These are phyloP conservation scores for Didymella segeticola DNA, from an alignment of 2,329 filamentous ascomycete genomes.

Conservation along the genomic window DNA sequence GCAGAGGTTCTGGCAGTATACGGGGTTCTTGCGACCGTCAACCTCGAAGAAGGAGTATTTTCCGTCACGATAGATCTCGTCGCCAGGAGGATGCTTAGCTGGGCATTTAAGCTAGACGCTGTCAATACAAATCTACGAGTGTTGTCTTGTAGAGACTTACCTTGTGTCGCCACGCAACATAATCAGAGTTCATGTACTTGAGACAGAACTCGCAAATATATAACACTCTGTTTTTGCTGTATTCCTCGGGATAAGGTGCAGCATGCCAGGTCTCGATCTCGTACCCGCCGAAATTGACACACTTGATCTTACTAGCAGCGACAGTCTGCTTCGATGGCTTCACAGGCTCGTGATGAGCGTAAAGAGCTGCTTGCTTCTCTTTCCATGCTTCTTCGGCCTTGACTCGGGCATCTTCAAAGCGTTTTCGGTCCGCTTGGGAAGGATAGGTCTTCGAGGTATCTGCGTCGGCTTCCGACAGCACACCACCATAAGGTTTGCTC, in stretches of 20 bases:
- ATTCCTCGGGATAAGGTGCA: constrained; percentile 96
- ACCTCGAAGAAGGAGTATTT: constrained; percentile 97
- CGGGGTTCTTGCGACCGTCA: constrained; percentile 92
- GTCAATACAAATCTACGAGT: constrained; percentile 26
- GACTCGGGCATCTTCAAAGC: constrained; percentile 88
- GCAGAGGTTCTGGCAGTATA: constrained; percentile 98
- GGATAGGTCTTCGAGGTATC: constrained; percentile 91
- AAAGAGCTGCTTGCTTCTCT: constrained; percentile 68
- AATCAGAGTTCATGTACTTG: constrained; percentile 99
- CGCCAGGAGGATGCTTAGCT: constrained; percentile 93
- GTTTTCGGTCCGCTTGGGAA: constrained; percentile 76
- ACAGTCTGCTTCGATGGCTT: constrained; percentile 70
- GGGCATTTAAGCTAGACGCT: constrained; percentile 73
- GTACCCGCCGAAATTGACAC: constrained; percentile 96
- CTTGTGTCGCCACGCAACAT: constrained; percentile 97
- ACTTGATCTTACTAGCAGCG: constrained; percentile 95
- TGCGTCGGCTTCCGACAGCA: constrained; percentile 85
- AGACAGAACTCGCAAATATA: constrained; percentile 99
- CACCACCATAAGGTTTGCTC: constrained; percentile 93
- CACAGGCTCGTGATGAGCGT: constrained; percentile 67
- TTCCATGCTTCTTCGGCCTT: constrained; percentile 94
- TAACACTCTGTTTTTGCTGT: constrained; percentile 93
- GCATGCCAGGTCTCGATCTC: constrained; percentile 99
- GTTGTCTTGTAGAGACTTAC: constrained; percentile 27
- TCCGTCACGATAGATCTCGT: constrained; percentile 94